Conservation (phyloP, 305 asterid species). For the Fraxinus albicans region DNA sequence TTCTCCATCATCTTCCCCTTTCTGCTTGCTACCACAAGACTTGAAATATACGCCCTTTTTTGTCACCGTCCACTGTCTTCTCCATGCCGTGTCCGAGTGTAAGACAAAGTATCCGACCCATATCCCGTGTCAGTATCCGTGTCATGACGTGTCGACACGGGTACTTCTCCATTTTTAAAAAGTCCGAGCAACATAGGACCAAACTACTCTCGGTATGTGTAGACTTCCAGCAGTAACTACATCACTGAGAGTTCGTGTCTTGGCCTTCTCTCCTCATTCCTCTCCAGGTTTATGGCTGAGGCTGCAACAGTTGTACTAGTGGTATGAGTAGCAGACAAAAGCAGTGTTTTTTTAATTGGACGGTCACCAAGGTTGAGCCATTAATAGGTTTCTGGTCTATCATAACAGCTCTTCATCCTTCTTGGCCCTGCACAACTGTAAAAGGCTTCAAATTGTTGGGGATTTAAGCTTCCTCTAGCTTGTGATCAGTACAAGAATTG, state of each 20-base stretch:
- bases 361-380: neutral
- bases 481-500: no score
- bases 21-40: no score
- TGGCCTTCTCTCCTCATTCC: neutral
- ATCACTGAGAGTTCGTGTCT: neutral
- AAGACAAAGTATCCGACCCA: no score
- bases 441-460: neutral
- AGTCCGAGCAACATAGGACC: no score
- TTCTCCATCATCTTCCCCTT: no score
- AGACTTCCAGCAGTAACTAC: neutral
- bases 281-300: neutral
- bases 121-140: no score
- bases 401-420: neutral
- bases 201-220: neutral
- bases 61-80: no score
- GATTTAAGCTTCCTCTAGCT: no score
- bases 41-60: no score
- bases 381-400: neutral
- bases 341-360: neutral
- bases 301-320: neutral
- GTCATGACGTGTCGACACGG: no score
- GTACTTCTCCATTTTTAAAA: no score
- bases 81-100: no score
- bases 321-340: neutral
- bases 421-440: neutral